Conservation (phyloP, 179 eudicot genomes). For the Beta lomatogona region DNA sequence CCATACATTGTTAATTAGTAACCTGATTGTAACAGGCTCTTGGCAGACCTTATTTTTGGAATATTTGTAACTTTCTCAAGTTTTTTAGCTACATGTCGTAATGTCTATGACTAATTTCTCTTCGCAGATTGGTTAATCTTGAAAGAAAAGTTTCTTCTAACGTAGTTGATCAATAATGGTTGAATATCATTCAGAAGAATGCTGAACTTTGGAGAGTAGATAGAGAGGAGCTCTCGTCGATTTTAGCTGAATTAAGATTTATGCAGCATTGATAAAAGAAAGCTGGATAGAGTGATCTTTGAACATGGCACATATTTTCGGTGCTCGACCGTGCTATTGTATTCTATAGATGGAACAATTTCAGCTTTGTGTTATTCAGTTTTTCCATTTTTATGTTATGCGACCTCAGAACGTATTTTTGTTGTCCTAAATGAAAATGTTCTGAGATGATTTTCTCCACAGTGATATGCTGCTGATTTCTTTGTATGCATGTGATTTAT, state of each 20-base stretch:
- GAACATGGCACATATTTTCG: slow-evolving; percentile 1
- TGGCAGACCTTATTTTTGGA: not conserved
- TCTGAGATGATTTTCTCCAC: not conserved
- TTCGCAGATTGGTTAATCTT: slow-evolving; percentile 4
- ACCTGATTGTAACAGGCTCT: not conserved
- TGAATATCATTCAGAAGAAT: slow-evolving; percentile 1
- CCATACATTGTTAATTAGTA: not conserved
- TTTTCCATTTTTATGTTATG: not conserved
- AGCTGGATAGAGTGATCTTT: slow-evolving; percentile 3
- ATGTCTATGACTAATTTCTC: not conserved
- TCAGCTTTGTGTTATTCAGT: not conserved
- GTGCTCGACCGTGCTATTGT: not conserved
- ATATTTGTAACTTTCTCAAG: not conserved
- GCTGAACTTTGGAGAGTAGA: slow-evolving; percentile 5
- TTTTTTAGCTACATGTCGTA: not conserved
- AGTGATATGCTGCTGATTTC: not conserved
- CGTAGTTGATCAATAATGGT: slow-evolving; percentile 9
- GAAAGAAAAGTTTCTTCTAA: not conserved
- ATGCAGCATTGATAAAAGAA: not conserved
- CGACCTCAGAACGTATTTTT: not conserved
- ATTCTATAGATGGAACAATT: not conserved
- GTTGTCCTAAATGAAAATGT: not conserved
- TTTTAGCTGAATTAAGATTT: slow-evolving; percentile 6
- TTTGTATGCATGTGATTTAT: too few species aligned
- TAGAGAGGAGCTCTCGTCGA: too few species aligned